Evolutionary conservation across 129 eudicot genomes (phyloP).

Genomic region (Cynara cardunculus): DNA sequence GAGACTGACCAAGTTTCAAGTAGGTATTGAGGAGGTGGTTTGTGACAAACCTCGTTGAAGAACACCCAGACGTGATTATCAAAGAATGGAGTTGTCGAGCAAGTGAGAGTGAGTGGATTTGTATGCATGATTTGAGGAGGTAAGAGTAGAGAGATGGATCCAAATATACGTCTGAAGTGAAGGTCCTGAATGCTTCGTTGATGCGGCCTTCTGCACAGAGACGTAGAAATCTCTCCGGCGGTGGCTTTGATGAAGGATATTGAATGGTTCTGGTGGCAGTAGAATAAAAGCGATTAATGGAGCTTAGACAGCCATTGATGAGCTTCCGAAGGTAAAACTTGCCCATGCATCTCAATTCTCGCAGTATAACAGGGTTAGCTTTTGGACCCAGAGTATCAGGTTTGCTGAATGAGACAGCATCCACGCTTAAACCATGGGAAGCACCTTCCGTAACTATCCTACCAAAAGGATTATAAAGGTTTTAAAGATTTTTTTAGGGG

Average conservation of each 20-base stretch:
- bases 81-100: constrained; percentile 73
- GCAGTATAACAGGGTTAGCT: neutral
- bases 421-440: too few species aligned
- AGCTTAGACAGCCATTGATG: neutral
- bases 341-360: constrained; percentile 20
- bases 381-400: neutral
- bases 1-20: constrained; percentile 26
- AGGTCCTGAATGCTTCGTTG: constrained; percentile 56
- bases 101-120: constrained; percentile 32
- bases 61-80: constrained; percentile 57
- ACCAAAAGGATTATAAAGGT: too few species aligned
- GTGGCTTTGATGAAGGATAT: constrained; percentile 24
- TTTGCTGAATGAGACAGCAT: neutral
- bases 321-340: constrained; percentile 13
- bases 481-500: too few species aligned
- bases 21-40: constrained; percentile 68
- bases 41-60: constrained; percentile 44
- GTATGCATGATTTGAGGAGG: constrained; percentile 59
- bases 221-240: constrained; percentile 21
- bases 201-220: constrained; percentile 23
- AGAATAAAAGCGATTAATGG: constrained; percentile 10
- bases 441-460: too few species aligned
- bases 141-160: constrained; percentile 59
- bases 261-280: constrained; percentile 13
- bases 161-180: constrained; percentile 32